Evolutionary conservation across 805 yeast species (phyloP).

Genomic region (Yarrowia porcina): DNA sequence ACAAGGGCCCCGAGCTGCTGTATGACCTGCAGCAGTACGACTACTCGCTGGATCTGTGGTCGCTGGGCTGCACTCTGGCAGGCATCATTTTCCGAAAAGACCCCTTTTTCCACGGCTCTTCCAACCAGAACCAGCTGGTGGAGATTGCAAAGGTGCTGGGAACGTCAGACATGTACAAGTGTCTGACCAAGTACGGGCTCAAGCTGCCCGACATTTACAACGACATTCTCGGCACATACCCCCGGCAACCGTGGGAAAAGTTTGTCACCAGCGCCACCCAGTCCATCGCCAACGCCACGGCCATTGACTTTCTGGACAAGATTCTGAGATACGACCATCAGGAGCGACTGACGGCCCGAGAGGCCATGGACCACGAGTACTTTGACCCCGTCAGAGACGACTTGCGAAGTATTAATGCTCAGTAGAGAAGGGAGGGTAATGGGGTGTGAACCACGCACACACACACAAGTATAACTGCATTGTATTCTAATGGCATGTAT

Average conservation of each 20-base stretch:
- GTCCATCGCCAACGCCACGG: constrained; percentile 64
- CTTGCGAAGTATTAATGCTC: constrained; percentile 2
- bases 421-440: background rate
- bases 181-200: constrained; percentile 66
- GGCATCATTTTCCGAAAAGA: constrained; percentile 84
- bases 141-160: constrained; percentile 87
- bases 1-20: constrained; percentile 86
- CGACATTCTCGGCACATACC: constrained; percentile 68
- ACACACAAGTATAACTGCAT: background rate
- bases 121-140: constrained; percentile 87
- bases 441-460: background rate
- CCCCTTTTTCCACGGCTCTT: constrained; percentile 89
- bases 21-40: constrained; percentile 82
- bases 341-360: constrained; percentile 81
- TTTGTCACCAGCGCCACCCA: constrained; percentile 70
- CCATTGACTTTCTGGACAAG: constrained; percentile 76
- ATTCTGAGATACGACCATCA: constrained; percentile 83
- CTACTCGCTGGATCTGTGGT: constrained; percentile 87
- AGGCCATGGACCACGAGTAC: constrained; percentile 70
- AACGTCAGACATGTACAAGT: constrained; percentile 66
- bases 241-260: constrained; percentile 81
- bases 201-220: constrained; percentile 75
- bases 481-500: constrained; percentile 19
- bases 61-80: constrained; percentile 87
- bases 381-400: constrained; percentile 38